Base-by-base conservation (phyloP, 306 rosid species). In the Quercus alba region DNA sequence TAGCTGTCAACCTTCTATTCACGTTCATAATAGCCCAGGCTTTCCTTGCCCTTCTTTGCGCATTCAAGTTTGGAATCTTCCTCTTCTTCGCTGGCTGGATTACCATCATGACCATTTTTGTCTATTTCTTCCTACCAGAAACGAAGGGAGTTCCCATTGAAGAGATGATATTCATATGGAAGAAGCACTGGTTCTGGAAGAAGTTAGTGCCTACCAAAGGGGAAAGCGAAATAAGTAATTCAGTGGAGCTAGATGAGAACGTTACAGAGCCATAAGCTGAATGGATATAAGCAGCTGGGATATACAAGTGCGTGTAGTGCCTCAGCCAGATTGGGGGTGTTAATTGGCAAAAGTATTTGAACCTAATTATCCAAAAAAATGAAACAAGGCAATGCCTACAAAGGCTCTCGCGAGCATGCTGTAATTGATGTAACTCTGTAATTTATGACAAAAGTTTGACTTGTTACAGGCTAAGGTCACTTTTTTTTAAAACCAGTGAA, bases 31-130 rank as follows among this genome's bases (percentile, higher is more conserved):
- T 90, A 4, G 91, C 91, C 2, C 94, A 90, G 64, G 41, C 86
- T 17, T 90, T 90, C 74, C 94, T 88, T 23, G 76, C 94, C 58
- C 80, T 90, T 0, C 87, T 90, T 0, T 90, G 92, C 44, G 46
- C 74, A 19, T 38, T 90, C 68, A 88, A 75, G 76, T 88, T 77
- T 74, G 94, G 92, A 5, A 81, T 90, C 76, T 90, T 88, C 83
- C 92, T 88, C 87, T 90, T 90, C 84, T 90, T 90, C 79, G 87
- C 92, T 1, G 87, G 89, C 1, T 90, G 94, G 94, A 84, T 90
- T 55, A 52, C 81, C n/a, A 44, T 90, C 76, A 90, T 90, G 94
- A 90, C 91, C 67, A 56, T 85, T 38, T 90, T 90, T 23, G 94
- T 88, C 19, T 87, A 69, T 19, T 5, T 85, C 14, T 85, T 90